Evolutionary conservation across 768 basidiomycete genomes (phyloP), one percentile per base, ranked within the genome.

Genomic region (Mycena chlorophos): DNA sequence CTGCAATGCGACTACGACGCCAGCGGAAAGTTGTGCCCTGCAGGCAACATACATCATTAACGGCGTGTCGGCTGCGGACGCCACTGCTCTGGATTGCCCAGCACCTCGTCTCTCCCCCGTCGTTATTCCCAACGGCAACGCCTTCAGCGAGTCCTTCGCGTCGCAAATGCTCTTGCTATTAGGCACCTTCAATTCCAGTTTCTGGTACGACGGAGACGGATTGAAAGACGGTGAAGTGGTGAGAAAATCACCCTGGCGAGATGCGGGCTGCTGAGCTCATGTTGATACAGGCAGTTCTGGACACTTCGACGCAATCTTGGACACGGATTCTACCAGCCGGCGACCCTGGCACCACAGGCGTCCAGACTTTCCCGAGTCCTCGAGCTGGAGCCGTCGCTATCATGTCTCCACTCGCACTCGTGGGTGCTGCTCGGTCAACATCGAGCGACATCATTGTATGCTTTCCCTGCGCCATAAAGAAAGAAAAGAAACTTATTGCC

Each of bases 171-270:
- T 91, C 62, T 74, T 90, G 48, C 66, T 90, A 28, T 76, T 90
- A 22, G 90, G 91, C 8, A 81, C 78, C 5, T 83, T 88, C 53
- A 79, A 92, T 65, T 66, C 73, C 8, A 79, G 83, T 5, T 63
- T 74, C 46, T 92, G 89, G 90, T 64, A 87, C 47, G 90, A 91
- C 65, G 78, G 75, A 31, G 78, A 75, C 27, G 83, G 83, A 1
- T 73, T 85, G 17, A 67, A 73, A n/a, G 73, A 75, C 1, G 91
- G 91, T 29, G 91, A 92, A 78, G 83, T 93, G 52, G 90, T 86
- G 65, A 65, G 84, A 69, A 39, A 45, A 47, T 47, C 38, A 30
- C 52, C 22, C 27, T 34, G 26, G 37, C 8, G 55, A 22, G 39
- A 23, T 14, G 20, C 22, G 25, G 12, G 28, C 58, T 37, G 78